Evolutionary conservation across 2,329 filamentous ascomycete species (phyloP), one percentile per base, ranked within the genome.

Genomic region (Dothideomycetes sp.): DNA sequence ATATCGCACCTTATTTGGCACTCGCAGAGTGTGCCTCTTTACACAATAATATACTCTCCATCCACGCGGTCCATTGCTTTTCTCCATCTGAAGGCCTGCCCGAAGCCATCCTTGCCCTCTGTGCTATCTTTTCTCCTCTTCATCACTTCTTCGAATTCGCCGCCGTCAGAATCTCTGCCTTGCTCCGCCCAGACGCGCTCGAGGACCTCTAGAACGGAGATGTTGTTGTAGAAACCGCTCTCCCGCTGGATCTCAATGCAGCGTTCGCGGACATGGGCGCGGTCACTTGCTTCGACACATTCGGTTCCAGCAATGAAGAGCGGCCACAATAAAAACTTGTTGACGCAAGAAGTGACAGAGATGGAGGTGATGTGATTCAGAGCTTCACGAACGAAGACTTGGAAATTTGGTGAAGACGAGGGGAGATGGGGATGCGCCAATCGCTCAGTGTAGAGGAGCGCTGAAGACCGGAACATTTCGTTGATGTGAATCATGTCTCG

Each of bases 281-380:
- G 82, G 53, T 94, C 84, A 37, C 79, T 68, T 52, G 84, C 77
- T 48, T 85, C 81, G 46, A 91, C 81, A 52, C 86, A 94, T 64
- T 95, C 89, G 16, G 84, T 87, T 15, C 88, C 88, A 1, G 82
- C 79, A 38, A 95, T 81, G 57, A 95, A 94, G 3, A 95, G 72
- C 3, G 89, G 88, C 89, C 88, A 95, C 7, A 95, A 75, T 8
- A 95, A 65, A 57, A 94, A 94, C 55, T 94, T 93, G 61, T 94
- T 82, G 29, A 81, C 79, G 35, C 71, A 73, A 51, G 75, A 78
- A 31, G 73, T 81, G 3, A 79, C 72, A 45, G 84, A 79, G 29
- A 95, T 77, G 38, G 79, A 80, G 5, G 79, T 81, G 41, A 91
- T 84, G 61, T 93, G 89, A 61, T 79, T 83, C 31, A 95, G 73